phyloP scores from a whole-genome alignment of 106 monocot genomes.

The Alisma plantagoaquatica region DNA sequence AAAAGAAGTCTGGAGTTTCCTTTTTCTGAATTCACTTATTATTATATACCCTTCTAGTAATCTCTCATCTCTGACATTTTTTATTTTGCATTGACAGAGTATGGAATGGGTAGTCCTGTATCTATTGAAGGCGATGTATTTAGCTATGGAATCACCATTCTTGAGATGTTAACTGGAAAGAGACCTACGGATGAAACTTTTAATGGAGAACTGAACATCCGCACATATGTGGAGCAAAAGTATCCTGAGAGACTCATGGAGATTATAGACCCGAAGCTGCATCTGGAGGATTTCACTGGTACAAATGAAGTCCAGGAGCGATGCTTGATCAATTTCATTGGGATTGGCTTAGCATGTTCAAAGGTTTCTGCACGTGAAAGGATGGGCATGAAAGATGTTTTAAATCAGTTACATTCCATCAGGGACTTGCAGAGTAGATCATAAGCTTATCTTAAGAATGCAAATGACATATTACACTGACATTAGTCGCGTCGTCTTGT shows the following conservation, averaged over 20 bases:
- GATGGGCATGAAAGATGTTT: not conserved
- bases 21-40: too few species aligned
- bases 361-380: not conserved
- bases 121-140: not conserved
- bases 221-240: not conserved
- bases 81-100: not conserved
- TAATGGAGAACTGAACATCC: not conserved
- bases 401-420: not conserved
- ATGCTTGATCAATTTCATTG: not conserved
- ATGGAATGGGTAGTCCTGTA: not conserved
- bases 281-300: not conserved
- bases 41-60: too few species aligned
- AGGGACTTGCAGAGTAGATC: too few species aligned
- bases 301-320: not conserved
- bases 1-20: too few species aligned
- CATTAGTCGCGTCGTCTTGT: too few species aligned
- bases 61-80: too few species aligned
- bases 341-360: not conserved
- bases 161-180: not conserved
- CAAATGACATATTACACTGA: too few species aligned
- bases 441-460: too few species aligned
- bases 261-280: not conserved
- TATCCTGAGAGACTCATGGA: too few species aligned
- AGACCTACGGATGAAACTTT: slow-evolving; percentile 5
- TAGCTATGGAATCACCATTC: not conserved